Percentiles rank a stretch among this genome's conserved stretches.
Conservation (phyloP, 306 rosid genomes). For the Astragalus membranaceus region DNA sequence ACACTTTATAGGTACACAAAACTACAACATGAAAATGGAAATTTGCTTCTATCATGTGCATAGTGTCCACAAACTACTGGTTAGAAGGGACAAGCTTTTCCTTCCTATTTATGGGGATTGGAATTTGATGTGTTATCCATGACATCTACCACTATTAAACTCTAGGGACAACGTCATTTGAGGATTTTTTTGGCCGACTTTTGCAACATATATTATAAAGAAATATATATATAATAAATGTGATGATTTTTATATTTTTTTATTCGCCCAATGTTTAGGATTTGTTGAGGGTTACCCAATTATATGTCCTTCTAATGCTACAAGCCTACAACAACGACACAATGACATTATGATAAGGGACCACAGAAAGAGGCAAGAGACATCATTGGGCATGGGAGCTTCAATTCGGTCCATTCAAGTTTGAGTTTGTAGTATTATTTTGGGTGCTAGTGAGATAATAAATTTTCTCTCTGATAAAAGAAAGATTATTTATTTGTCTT, state of each 20-base stretch:
- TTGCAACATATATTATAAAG: neutral
- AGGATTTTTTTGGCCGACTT: neutral
- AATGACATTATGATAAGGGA: slow-evolving; percentile 23
- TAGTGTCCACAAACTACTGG: slow-evolving; percentile 23
- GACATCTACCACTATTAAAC: slow-evolving; percentile 14
- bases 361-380: slow-evolving; percentile 14
- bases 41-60: neutral
- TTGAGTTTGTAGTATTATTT: slow-evolving; percentile 7
- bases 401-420: slow-evolving; percentile 25
- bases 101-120: neutral
- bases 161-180: neutral
- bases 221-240: neutral
- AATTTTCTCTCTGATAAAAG: neutral
- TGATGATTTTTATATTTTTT: neutral
- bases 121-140: slow-evolving; percentile 15
- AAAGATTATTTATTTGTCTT: neutral
- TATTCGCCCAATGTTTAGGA: neutral
- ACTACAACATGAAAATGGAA: slow-evolving; percentile 7
- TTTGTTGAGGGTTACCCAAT: neutral
- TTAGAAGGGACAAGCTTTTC: slow-evolving; percentile 8
- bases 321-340: neutral
- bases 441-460: neutral
- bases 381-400: slow-evolving; percentile 19
- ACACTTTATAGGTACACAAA: slow-evolving; percentile 15
- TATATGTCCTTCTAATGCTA: neutral